phyloP scores from a whole-genome alignment of 2,329 filamentous ascomycete genomes.

The Botrytis hyacinthi region DNA sequence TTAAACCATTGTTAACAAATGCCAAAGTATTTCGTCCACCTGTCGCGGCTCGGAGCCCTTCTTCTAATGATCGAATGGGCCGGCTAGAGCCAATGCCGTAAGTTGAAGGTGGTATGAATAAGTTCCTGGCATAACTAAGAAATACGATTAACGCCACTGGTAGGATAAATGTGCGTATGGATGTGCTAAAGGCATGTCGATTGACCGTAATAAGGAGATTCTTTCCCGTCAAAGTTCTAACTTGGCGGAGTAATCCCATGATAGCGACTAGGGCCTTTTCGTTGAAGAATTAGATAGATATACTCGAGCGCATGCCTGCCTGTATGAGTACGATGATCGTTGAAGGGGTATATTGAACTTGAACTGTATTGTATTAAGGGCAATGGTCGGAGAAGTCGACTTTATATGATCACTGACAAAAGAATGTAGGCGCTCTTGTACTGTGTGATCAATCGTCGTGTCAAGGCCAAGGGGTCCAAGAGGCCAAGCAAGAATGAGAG shows the following conservation, averaged over 20 bases:
- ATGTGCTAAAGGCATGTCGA: conserved; percentile 52
- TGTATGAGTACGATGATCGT: not conserved
- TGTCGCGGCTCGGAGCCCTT: conserved; percentile 59
- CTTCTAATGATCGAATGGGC: conserved; percentile 60
- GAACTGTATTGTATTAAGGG: not conserved
- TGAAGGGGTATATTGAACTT: not conserved
- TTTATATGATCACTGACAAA: not conserved
- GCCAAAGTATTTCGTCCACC: conserved; percentile 66
- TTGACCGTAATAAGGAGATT: conserved; percentile 58
- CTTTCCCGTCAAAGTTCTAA: conserved; percentile 60
- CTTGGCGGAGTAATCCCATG: conserved; percentile 57
- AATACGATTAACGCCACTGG: conserved; percentile 59
- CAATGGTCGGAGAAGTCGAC: not conserved
- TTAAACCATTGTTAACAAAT: conserved; percentile 73
- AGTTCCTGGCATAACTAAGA: conserved; percentile 71
- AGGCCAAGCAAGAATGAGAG: not conserved
- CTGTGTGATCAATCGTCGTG: not conserved
- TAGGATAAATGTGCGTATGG: conserved; percentile 57
- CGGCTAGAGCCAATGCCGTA: conserved; percentile 68
- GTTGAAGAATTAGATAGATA: not conserved
- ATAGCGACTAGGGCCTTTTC: conserved; percentile 8
- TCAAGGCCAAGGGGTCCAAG: not conserved
- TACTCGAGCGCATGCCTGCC: not conserved
- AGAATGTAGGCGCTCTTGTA: not conserved
- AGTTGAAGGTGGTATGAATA: conserved; percentile 74